phyloP scores from a whole-genome alignment of 371 early-diverging fungal species.

The Mucor racemosus region DNA sequence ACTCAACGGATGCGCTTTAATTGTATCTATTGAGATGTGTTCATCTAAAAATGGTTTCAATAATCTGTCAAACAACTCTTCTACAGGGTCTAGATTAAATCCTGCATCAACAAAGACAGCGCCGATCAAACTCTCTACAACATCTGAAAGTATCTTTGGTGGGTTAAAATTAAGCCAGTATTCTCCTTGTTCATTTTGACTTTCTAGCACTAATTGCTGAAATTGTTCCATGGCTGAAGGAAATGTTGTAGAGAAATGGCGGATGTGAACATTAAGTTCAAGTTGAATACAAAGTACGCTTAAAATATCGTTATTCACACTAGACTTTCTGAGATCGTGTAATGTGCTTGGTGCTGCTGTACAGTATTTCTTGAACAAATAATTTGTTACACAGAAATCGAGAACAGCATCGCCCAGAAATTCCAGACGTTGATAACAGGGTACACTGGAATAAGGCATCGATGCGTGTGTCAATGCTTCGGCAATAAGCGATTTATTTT shows the following conservation, averaged over 20 bases:
- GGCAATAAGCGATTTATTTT: constrained; percentile 58
- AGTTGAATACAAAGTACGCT: constrained; percentile 66
- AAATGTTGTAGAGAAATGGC: constrained; percentile 61
- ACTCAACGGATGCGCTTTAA: constrained; percentile 52
- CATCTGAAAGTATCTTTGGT: constrained; percentile 89
- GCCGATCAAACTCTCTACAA: constrained; percentile 88
- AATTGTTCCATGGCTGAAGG: constrained; percentile 52
- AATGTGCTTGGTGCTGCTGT: constrained; percentile 66
- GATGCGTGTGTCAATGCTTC: constrained; percentile 91
- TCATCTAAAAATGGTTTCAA: constrained; percentile 52
- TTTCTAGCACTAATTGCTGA: constrained; percentile 34
- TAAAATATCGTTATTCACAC: constrained; percentile 85
- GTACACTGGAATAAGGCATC: constrained; percentile 47
- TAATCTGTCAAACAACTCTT: constrained; percentile 53
- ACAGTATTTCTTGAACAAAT: constrained; percentile 66
- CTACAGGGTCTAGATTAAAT: constrained; percentile 59
- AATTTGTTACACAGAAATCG: constrained; percentile 74
- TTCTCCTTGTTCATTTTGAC: constrained; percentile 49
- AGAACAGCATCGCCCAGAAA: constrained; percentile 91
- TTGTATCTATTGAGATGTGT: constrained; percentile 51
- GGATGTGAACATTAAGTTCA: constrained; percentile 67
- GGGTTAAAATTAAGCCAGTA: constrained; percentile 71
- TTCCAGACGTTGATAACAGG: constrained; percentile 91
- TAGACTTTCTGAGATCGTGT: constrained; percentile 74
- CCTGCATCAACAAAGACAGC: constrained; percentile 87